These are phyloP conservation scores for Rhododendron griersonianum DNA, from an alignment of 148 eudicot species.

Conservation along the genomic window DNA sequence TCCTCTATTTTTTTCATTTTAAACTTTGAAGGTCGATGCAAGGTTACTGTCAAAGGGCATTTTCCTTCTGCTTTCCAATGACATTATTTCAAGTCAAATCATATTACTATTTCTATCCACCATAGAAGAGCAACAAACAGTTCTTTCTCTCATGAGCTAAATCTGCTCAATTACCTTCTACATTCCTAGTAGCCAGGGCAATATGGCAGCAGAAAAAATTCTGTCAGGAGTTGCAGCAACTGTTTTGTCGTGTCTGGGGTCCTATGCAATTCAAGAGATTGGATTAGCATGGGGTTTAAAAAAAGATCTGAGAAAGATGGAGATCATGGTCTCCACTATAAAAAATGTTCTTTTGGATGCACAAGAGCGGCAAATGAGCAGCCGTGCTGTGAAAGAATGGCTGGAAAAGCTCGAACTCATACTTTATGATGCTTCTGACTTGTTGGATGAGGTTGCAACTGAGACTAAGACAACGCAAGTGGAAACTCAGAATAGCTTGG, in stretches of 20 bases:
- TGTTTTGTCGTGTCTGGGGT: not conserved
- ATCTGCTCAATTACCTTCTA: not conserved
- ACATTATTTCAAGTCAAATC: too few relatives aligned
- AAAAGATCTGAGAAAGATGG: not conserved
- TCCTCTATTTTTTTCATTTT: too few relatives aligned
- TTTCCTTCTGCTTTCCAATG: too few relatives aligned
- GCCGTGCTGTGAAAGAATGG: not conserved
- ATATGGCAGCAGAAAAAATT: not conserved
- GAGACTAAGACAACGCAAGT: not conserved
- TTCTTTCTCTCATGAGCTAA: too few relatives aligned
- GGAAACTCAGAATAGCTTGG: not conserved
- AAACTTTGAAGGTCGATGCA: too few relatives aligned
- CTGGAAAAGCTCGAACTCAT: conserved; percentile 10
- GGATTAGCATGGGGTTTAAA: not conserved
- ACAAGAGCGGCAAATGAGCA: not conserved
- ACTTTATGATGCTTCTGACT: conserved; percentile 10
- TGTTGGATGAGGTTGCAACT: not conserved
- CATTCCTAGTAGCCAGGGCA: not conserved
- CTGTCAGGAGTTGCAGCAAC: not conserved
- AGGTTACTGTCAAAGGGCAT: too few relatives aligned
- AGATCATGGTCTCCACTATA: not conserved
- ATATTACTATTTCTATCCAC: too few relatives aligned
- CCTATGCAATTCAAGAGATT: not conserved
- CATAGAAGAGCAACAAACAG: too few relatives aligned
- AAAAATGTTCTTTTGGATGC: not conserved